Conservation (phyloP, 441 rosid genomes). For the Bocquillonia castaneifolia region DNA sequence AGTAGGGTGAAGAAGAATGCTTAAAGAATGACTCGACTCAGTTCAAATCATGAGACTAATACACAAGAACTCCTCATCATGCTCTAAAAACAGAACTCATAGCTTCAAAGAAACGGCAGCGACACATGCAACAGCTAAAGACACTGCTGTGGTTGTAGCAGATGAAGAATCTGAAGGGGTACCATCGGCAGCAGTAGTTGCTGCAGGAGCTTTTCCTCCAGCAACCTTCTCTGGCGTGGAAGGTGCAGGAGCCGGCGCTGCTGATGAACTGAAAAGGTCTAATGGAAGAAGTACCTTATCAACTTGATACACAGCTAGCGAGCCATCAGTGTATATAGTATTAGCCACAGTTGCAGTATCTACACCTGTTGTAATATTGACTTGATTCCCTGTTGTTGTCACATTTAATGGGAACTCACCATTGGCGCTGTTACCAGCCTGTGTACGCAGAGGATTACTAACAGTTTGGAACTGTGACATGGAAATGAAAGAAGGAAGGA, state of each 20-base stretch:
- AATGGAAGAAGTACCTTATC: conserved; percentile 73
- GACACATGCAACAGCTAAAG: conserved; percentile 23
- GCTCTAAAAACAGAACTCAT: conserved; percentile 23
- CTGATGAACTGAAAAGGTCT: conserved; percentile 45
- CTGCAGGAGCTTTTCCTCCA: conserved; percentile 38
- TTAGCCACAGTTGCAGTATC: conserved; percentile 61
- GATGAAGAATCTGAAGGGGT: conserved; percentile 38
- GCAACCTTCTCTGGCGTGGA: conserved; percentile 41
- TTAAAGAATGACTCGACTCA: conserved; percentile 19
- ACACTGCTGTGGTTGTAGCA: conserved; percentile 26
- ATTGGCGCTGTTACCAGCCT: conserved; percentile 56
- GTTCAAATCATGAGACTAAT: conserved; percentile 13
- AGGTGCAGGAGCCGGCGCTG: conserved; percentile 55
- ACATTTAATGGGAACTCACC: conserved; percentile 69
- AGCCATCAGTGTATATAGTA: conserved; percentile 43
- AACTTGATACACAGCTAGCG: conserved; percentile 71
- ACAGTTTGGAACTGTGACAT: conserved; percentile 71
- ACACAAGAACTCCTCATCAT: not conserved
- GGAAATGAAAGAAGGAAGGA: conserved; percentile 56
- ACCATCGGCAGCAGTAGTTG: conserved; percentile 39
- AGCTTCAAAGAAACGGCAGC: conserved; percentile 34
- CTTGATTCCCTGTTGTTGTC: conserved; percentile 73
- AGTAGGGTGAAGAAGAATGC: not conserved
- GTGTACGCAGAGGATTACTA: conserved; percentile 83
- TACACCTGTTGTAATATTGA: conserved; percentile 77